Conservation (phyloP, 768 basidiomycete genomes). For the Candolleomyces aberdarensis region DNA sequence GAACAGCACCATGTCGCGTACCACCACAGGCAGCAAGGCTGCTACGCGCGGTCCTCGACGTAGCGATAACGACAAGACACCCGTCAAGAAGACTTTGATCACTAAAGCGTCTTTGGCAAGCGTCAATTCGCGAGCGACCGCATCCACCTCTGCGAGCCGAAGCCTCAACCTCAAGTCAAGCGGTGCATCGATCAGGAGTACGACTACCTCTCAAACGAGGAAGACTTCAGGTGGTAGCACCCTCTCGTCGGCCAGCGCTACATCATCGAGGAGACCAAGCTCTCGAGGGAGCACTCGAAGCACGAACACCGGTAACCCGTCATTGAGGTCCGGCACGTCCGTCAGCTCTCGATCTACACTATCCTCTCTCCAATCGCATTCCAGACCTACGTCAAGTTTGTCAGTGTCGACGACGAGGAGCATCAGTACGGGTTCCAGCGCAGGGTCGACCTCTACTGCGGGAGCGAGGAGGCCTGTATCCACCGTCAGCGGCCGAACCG, state of each 20-base stretch:
- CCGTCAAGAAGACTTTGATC: conserved; percentile 27
- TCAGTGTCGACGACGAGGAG: too few relatives aligned
- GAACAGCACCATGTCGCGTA: neutral
- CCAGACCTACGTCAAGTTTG: neutral
- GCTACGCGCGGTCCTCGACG: conserved; percentile 3
- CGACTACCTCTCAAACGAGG: conserved; percentile 14
- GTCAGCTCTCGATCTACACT: conserved; percentile 8
- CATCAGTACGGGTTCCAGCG: too few relatives aligned
- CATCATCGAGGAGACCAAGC: conserved; percentile 14
- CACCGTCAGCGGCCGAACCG: neutral
- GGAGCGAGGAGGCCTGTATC: neutral
- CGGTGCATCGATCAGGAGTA: conserved; percentile 28
- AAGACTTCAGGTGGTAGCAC: neutral
- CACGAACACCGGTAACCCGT: conserved; percentile 1
- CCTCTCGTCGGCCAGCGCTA: neutral
- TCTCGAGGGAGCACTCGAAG: conserved; percentile 26
- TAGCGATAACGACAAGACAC: conserved; percentile 1
- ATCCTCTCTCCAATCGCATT: neutral
- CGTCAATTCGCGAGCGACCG: conserved; percentile 15
- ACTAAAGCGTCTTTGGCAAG: conserved; percentile 25
- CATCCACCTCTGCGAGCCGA: conserved; percentile 5
- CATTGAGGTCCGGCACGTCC: conserved; percentile 13
- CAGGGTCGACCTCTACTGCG: too few relatives aligned
- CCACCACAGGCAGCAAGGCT: conserved; percentile 3
- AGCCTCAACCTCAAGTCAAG: conserved; percentile 26